Percentiles rank a stretch among this genome's conserved stretches.
phyloP scores from a whole-genome alignment of 495 filamentous ascomycete species.

The Choiromyces venosus region DNA sequence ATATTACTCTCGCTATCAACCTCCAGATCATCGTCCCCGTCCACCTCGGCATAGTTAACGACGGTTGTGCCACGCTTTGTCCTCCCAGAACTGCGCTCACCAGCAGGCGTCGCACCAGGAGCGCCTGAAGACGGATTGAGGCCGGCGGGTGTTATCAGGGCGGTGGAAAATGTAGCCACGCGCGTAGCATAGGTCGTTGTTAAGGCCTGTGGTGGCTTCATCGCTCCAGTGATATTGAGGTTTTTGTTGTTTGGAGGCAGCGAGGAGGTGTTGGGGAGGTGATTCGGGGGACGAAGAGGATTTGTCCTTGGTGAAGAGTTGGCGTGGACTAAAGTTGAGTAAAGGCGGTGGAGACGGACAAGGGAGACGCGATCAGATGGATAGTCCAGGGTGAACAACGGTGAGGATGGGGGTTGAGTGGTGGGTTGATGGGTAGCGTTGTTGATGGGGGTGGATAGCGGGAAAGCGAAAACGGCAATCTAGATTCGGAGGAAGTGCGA shows the following conservation, averaged over 20 bases:
- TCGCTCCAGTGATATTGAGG: conserved; percentile 5
- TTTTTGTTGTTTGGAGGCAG: conserved; percentile 7
- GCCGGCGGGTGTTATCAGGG: conserved; percentile 81
- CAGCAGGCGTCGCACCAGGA: conserved; percentile 52
- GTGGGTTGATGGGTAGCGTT: conserved; percentile 28
- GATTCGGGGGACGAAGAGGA: conserved; percentile 2
- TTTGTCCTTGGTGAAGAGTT: conserved; percentile 5
- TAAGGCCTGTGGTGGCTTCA: conserved; percentile 69
- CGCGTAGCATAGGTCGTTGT: conserved; percentile 88
- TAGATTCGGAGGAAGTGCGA: not conserved
- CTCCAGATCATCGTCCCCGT: conserved; percentile 88
- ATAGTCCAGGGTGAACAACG: conserved; percentile 18
- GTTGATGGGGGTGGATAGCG: conserved; percentile 14
- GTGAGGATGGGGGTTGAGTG: conserved; percentile 22
- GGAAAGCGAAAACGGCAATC: not conserved
- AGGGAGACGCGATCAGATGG: conserved; percentile 18
- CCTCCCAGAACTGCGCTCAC: conserved; percentile 67
- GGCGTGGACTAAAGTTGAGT: conserved; percentile 11
- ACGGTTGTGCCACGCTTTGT: conserved; percentile 95
- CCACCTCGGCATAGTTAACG: conserved; percentile 96
- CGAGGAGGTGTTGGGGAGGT: conserved; percentile 13
- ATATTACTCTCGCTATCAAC: conserved; percentile 67
- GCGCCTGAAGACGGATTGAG: conserved; percentile 55
- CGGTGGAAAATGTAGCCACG: conserved; percentile 76
- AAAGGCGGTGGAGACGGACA: conserved; percentile 25